Conservation (phyloP, 441 rosid genomes). For the Flueggea neowawraea region DNA sequence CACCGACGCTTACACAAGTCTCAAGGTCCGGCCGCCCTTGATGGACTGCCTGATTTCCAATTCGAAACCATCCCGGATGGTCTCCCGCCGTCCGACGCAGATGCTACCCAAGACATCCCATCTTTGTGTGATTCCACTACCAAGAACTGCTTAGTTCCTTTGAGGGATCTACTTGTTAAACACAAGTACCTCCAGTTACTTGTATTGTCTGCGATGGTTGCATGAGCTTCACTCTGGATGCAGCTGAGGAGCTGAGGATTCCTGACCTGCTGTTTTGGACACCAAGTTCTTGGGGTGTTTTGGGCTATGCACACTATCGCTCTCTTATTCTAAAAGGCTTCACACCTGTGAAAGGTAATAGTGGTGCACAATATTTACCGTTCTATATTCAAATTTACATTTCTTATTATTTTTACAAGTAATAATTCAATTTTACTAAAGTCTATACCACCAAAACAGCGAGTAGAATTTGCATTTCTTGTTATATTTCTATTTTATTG, state of each 20-base stretch:
- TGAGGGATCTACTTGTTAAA: conserved; percentile 15
- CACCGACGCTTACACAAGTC: conserved; percentile 26
- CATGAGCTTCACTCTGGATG: conserved; percentile 24
- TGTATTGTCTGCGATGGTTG: conserved; percentile 23
- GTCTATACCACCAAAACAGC: too few species aligned
- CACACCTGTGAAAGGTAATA: conserved; percentile 22
- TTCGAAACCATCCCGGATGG: conserved; percentile 37
- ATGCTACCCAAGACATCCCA: conserved; percentile 26
- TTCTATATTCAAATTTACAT: too few species aligned
- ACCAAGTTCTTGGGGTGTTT: conserved; percentile 23
- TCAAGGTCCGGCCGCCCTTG: conserved; percentile 14
- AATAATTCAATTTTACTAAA: too few species aligned
- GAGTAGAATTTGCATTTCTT: too few species aligned
- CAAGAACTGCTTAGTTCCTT: conserved; percentile 20
- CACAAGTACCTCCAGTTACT: conserved; percentile 25
- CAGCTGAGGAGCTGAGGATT: conserved; percentile 23
- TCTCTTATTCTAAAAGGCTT: conserved; percentile 20
- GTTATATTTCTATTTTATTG: too few species aligned
- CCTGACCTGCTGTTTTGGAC: conserved; percentile 28
- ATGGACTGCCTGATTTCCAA: conserved; percentile 16
- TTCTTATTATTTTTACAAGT: too few species aligned
- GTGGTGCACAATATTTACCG: too few species aligned
- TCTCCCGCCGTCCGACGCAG: conserved; percentile 16
- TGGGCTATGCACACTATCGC: conserved; percentile 15
- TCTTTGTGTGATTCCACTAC: conserved; percentile 9